A percentile compares a stretch with the other conserved stretches of the same genome.
These are phyloP conservation scores for Knoxdaviesia proteae DNA, from an alignment of 2,329 filamentous ascomycete genomes.

Conservation along the genomic window DNA sequence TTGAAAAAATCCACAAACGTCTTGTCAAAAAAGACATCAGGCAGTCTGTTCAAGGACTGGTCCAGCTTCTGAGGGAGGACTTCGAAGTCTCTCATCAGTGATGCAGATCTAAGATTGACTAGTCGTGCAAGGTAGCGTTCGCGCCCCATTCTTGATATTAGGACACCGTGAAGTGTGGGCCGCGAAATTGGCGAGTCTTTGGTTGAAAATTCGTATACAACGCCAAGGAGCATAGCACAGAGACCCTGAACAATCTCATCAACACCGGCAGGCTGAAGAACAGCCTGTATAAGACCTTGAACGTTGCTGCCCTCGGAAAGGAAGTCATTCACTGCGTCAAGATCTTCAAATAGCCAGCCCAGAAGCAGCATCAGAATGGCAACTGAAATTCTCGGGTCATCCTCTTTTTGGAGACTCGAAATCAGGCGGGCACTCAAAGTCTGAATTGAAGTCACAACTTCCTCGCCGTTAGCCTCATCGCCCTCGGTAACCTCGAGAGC, in stretches of 20 bases:
- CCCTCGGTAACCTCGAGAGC: slow-evolving; percentile 75
- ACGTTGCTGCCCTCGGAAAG: slow-evolving; percentile 79
- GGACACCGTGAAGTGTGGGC: slow-evolving; percentile 56
- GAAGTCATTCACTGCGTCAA: slow-evolving; percentile 81
- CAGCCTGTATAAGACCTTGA: slow-evolving; percentile 62
- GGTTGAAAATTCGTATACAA: slow-evolving; percentile 91
- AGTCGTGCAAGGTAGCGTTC: slow-evolving; percentile 76
- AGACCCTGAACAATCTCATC: slow-evolving; percentile 59
- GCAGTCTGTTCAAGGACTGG: slow-evolving; percentile 29
- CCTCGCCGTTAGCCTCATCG: slow-evolving; percentile 72
- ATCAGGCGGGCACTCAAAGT: slow-evolving; percentile 73
- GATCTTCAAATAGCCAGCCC: slow-evolving; percentile 81
- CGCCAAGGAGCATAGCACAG: slow-evolving; percentile 64
- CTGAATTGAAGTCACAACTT: slow-evolving; percentile 88
- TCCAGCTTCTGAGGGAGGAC: slow-evolving; percentile 53
- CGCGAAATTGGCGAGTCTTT: slow-evolving; percentile 86
- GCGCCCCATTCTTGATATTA: slow-evolving; percentile 58
- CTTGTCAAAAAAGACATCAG: slow-evolving; percentile 69
- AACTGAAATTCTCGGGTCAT: slow-evolving; percentile 60
- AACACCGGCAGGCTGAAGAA: slow-evolving; percentile 36
- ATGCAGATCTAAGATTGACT: slow-evolving; percentile 54
- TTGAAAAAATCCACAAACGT: slow-evolving; percentile 88
- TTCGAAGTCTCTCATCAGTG: slow-evolving; percentile 73
- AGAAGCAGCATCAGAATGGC: slow-evolving; percentile 80
- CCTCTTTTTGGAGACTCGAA: slow-evolving; percentile 50